A percentile compares a stretch with the other conserved stretches of the same genome.
Conservation (phyloP, 441 rosid species). For the Heliophila coronopifolia region DNA sequence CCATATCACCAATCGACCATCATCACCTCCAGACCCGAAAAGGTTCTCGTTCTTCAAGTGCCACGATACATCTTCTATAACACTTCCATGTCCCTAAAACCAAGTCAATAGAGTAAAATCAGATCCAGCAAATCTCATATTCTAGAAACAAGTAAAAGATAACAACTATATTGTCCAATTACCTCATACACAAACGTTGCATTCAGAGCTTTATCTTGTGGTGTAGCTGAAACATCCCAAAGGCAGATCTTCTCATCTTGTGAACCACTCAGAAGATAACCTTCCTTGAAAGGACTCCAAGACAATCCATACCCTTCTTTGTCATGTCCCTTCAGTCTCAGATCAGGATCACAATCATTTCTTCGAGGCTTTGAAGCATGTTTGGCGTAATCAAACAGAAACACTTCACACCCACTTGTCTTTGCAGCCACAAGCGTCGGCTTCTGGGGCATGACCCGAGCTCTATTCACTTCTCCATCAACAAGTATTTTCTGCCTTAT, state of each 20-base stretch:
- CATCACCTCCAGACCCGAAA: conserved; percentile 79
- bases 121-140: too few species aligned
- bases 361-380: conserved; percentile 39
- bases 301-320: conserved; percentile 85
- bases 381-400: conserved; percentile 61
- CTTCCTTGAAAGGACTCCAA: conserved; percentile 75
- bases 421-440: conserved; percentile 60
- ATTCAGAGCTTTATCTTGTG: conserved; percentile 45
- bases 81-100: conserved; percentile 57
- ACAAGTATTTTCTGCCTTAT: conserved; percentile 59
- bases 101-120: not conserved
- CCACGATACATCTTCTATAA: conserved; percentile 79
- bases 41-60: conserved; percentile 65
- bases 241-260: conserved; percentile 70
- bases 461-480: conserved; percentile 90
- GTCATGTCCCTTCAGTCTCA: conserved; percentile 71
- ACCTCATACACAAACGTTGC: conserved; percentile 66
- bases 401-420: conserved; percentile 71
- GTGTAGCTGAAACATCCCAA: conserved; percentile 66
- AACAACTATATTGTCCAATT: too few species aligned
- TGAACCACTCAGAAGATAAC: conserved; percentile 76
- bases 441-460: conserved; percentile 80
- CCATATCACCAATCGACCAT: conserved; percentile 66
- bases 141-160: too few species aligned
- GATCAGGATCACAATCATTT: conserved; percentile 57